Conservation (phyloP, 2,329 filamentous ascomycete species). For the Neurospora sp. region DNA sequence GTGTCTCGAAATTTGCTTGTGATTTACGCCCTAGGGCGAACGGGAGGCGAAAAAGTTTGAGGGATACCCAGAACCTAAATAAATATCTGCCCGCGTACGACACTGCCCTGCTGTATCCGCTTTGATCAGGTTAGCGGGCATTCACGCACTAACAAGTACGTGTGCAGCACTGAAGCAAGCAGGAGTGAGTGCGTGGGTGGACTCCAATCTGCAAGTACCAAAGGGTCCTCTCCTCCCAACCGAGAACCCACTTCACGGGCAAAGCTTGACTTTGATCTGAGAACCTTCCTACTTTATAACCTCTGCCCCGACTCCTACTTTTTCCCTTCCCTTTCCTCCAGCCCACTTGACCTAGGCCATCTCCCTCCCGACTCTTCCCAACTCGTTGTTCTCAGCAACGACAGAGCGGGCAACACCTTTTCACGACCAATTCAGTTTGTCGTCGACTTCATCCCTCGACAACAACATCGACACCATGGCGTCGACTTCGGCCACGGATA, state of each 20-base stretch:
- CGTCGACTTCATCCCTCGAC: conserved; percentile 4
- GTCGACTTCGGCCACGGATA: conserved; percentile 28
- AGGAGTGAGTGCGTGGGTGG: neutral
- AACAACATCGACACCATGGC: conserved; percentile 20
- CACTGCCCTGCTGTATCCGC: neutral
- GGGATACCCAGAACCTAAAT: neutral
- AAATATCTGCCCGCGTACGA: neutral
- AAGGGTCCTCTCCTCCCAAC: neutral
- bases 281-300: neutral
- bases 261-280: neutral
- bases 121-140: neutral
- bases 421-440: conserved; percentile 4
- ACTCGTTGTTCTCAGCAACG: conserved; percentile 3
- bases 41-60: neutral
- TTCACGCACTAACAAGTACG: neutral
- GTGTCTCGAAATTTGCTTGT: neutral
- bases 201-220: neutral
- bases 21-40: neutral
- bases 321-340: neutral
- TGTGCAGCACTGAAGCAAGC: neutral
- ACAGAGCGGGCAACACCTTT: conserved; percentile 3
- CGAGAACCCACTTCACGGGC: neutral
- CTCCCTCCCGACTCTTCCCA: neutral
- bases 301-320: neutral
- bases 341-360: neutral